Conservation (phyloP, 257 asterid genomes). For the Fraxinus excelsior region DNA sequence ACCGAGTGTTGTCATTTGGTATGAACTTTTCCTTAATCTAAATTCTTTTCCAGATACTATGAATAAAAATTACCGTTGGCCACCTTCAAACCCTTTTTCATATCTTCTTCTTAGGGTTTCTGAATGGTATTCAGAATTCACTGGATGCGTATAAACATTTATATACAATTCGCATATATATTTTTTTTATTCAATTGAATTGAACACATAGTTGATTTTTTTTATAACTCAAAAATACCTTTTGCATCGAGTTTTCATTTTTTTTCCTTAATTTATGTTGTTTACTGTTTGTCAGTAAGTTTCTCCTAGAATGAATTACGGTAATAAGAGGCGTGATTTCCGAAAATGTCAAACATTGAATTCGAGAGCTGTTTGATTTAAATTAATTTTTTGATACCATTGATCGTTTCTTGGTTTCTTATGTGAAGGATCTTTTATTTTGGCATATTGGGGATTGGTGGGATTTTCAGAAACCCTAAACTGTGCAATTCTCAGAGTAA, state of each 20-base stretch:
- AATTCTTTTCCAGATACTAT: background rate
- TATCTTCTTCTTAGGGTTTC: constrained; percentile 30
- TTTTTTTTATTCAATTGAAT: background rate
- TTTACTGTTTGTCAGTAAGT: background rate
- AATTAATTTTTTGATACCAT: background rate
- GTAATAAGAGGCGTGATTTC: background rate
- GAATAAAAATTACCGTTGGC: background rate
- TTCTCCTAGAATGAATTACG: background rate
- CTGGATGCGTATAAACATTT: constrained; percentile 11
- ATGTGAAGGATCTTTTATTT: background rate
- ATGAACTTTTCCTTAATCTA: background rate
- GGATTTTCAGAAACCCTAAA: constrained; percentile 25
- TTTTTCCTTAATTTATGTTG: background rate
- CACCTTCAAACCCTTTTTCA: background rate
- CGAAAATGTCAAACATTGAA: background rate
- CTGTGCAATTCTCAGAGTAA: background rate
- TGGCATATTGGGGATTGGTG: constrained; percentile 26
- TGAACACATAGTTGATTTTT: background rate
- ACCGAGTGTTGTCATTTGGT: background rate
- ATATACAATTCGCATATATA: background rate
- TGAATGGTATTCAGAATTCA: constrained; percentile 18
- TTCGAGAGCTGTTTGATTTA: constrained; percentile 14
- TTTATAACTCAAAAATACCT: background rate
- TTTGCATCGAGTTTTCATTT: constrained; percentile 3
- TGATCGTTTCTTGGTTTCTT: background rate